Evolutionary conservation across 2,329 filamentous ascomycete genomes (phyloP), one percentile per base, ranked within the genome.

Genomic region (Cytospora chrysosperma): DNA sequence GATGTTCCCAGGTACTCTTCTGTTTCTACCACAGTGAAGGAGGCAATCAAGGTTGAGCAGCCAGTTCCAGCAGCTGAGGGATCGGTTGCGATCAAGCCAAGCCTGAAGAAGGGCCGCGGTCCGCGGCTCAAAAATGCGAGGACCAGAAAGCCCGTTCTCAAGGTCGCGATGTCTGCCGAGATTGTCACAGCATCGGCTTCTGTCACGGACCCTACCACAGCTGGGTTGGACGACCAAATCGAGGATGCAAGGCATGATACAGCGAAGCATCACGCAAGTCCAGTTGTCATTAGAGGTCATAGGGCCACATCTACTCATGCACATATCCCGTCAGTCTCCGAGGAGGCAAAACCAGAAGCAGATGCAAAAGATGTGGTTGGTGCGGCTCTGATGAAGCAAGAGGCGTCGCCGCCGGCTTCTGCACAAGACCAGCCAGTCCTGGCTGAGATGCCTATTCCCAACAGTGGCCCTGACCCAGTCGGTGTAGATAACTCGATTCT

Each of bases 401-500:
- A 57, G 27, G 19, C 21, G 1, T 40, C 26, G 37, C 24, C 37
- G 15, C 15, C 37, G 13, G 6, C 26, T 8, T 8, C 32, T 15
- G 13, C 21, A 26, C 56, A 59, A 12, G 34, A 5, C 9, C 52
- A 50, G 30, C 24, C 62, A 47, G 17, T 61, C 54, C 50, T 56
- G 47, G 26, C 43, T 62, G 52, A 60, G 62, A 30, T 27, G 3
- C 26, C 66, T 76, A 3, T 72, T 65, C 27, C 53, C 56, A 21
- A 57, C 55, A 21, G 52, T 40, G 10, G 50, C 49, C 4, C 27
- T 27, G 4, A 50, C 12, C 8, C 60, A 55, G 17, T 24, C 60
- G 34, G 64, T 24, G 54, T 64, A 47, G 67, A 56, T 50, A 67
- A 68, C 63, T 83, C 83, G 4, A 85, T 85, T n/a, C 72, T 80